phyloP scores from a whole-genome alignment of 441 rosid genomes.

The Populus hybrid region DNA sequence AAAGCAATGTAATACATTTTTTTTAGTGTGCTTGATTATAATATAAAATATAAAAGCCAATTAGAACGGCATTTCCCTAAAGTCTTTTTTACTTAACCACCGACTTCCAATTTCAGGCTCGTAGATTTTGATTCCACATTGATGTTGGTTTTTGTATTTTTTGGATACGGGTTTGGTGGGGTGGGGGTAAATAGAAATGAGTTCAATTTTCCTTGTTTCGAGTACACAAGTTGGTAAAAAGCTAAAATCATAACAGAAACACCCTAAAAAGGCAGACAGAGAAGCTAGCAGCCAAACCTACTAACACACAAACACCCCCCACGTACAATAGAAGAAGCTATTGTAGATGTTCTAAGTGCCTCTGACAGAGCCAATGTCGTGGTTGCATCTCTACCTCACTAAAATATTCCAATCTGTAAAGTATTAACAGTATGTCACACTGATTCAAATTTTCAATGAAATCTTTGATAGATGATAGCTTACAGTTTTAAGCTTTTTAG shows the following conservation, averaged over 20 bases:
- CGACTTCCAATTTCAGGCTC: neutral
- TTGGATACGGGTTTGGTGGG: neutral
- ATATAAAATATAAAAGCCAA: neutral
- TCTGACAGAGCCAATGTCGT: neutral
- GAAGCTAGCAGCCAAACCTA: neutral
- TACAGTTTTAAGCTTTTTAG: neutral
- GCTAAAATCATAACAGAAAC: neutral
- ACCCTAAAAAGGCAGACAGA: neutral
- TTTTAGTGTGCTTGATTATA: neutral
- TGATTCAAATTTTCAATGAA: neutral
- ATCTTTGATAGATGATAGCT: neutral
- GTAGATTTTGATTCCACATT: neutral
- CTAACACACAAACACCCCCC: neutral
- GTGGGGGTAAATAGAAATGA: neutral
- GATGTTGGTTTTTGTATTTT: neutral
- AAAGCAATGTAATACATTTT: slow-evolving; percentile 1
- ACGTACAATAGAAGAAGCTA: neutral
- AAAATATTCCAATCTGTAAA: neutral
- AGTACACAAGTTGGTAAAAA: neutral
- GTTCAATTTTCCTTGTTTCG: neutral
- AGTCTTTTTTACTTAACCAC: neutral
- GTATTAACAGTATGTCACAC: neutral
- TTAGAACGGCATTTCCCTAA: neutral
- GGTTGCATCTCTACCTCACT: neutral
- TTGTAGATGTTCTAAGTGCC: neutral